phyloP scores from a whole-genome alignment of 164 flowering plant species.

The Saururus chinensis region DNA sequence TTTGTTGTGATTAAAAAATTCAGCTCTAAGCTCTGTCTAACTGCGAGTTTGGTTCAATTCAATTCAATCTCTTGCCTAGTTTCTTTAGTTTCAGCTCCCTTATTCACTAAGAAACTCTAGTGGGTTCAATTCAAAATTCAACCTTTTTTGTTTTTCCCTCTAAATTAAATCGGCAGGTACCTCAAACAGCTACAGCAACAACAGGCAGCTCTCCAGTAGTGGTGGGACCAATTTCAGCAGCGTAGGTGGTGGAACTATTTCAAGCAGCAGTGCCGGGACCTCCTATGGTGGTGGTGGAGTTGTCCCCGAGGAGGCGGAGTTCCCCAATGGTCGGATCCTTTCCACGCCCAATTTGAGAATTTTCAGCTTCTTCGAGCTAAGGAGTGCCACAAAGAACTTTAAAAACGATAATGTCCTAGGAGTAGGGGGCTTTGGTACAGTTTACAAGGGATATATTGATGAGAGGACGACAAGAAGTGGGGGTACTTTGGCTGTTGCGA shows the following conservation, averaged over 20 bases:
- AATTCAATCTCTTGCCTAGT: neutral
- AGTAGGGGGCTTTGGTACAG: conserved; percentile 70
- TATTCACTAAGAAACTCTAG: neutral
- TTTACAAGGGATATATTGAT: conserved; percentile 63
- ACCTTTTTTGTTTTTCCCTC: neutral
- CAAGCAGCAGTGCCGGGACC: conserved; percentile 1
- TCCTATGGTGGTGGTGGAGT: conserved; percentile 11
- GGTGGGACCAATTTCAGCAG: conserved; percentile 4
- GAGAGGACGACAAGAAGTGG: conserved; percentile 45
- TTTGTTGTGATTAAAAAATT: neutral
- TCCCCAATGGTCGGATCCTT: conserved; percentile 33
- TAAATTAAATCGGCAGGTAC: conserved; percentile 1
- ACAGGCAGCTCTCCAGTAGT: conserved; percentile 1
- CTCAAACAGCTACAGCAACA: conserved; percentile 8
- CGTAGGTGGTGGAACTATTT: neutral
- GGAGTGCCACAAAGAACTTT: conserved; percentile 44
- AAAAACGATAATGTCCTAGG: conserved; percentile 44
- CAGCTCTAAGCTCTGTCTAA: neutral
- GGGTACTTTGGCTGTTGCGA: conserved; percentile 45
- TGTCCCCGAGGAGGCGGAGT: conserved; percentile 13
- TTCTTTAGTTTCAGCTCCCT: neutral
- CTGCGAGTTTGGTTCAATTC: neutral
- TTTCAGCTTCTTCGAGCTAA: conserved; percentile 49
- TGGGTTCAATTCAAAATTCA: neutral
- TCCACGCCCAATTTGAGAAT: conserved; percentile 36